These are phyloP conservation scores for Dendrobium nobile DNA, from an alignment of 106 monocot species.

Conservation along the genomic window DNA sequence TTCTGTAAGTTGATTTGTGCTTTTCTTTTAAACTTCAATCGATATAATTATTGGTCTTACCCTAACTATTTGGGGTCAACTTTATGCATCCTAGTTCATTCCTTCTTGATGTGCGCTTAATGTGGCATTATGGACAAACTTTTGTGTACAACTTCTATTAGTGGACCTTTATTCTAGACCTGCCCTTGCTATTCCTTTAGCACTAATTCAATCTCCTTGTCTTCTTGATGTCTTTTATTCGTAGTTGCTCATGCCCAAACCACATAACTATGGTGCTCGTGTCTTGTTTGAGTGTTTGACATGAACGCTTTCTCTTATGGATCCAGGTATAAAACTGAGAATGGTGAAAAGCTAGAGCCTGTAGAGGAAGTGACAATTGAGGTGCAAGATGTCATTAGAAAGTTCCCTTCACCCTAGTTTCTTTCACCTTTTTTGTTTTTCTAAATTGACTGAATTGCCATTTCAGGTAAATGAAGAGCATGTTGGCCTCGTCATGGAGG, in stretches of 20 bases:
- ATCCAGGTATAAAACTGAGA: slow-evolving; percentile 83
- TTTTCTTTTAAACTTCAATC: not conserved
- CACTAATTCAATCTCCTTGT: not conserved
- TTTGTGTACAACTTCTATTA: not conserved
- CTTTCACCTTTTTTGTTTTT: not conserved
- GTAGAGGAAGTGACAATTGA: slow-evolving; percentile 99
- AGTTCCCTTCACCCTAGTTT: not conserved
- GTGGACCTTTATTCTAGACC: not conserved
- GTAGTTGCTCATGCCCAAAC: not conserved
- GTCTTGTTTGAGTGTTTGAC: not conserved
- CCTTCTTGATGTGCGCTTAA: not conserved
- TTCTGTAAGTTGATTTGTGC: not conserved
- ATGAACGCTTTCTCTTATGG: not conserved
- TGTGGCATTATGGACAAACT: not conserved
- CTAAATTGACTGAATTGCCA: not conserved
- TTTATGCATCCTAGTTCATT: not conserved
- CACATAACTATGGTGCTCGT: not conserved
- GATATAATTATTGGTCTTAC: not conserved
- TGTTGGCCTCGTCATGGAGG: slow-evolving; percentile 98
- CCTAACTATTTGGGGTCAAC: not conserved
- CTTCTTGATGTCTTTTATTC: not conserved
- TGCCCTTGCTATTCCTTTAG: not conserved
- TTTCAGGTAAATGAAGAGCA: slow-evolving; percentile 94
- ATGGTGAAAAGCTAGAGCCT: slow-evolving; percentile 73
- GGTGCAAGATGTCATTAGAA: slow-evolving; percentile 29